Base-by-base conservation (phyloP, 176 grass and related monocot species). In the Bonia amplexicaulis region DNA sequence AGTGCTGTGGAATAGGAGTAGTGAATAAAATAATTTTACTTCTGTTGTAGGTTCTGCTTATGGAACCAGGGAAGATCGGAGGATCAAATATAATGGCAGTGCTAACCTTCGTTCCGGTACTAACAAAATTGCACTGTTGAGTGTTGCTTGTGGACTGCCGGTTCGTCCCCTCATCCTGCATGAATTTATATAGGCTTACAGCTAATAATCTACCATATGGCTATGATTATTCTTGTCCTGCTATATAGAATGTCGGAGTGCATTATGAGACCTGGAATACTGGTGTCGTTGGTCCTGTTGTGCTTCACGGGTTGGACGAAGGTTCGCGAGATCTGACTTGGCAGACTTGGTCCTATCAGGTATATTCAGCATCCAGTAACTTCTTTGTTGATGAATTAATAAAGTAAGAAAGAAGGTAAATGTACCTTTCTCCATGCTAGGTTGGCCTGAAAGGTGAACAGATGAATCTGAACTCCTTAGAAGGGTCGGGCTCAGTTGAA, bases 221-320 rank as follows among this genome's bases (percentile, higher is more conserved):
- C 41, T 69, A 45, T 12, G 29, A 86, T 63, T 61, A 81, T 64
- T 42, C 48, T 75, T 80, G 14, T 70, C 73, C 47, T 88, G 13
- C 44, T 44, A 73, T 86, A 66, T 63, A 99, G 97, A 99, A 99
- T 86, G 82, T 95, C 3, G 97, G 97, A 64, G 80, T 99, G 33
- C 97, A 99, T 88, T 99, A 99, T 73, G 97, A 99, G 78, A 88
- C 90, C 0, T 99, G 97, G 97, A 99, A 77, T 85, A 99, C 97
- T 46, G 97, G 97, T 76, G 93, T 99, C 64, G 76, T 85, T 45
- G 97, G 97, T 62, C 97, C 97, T 69, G 92, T 99, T 74, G 86
- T 92, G 71, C 80, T 99, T 80, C 93, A 93, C 78, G 84, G 97
- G 26, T 76, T 99, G 88, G 74, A 96, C 25, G 91, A 96, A 91